Percentiles rank a stretch among this genome's conserved stretches.
Conservation (phyloP, 495 filamentous ascomycete genomes). For the Penicillium macrosclerotiorum region DNA sequence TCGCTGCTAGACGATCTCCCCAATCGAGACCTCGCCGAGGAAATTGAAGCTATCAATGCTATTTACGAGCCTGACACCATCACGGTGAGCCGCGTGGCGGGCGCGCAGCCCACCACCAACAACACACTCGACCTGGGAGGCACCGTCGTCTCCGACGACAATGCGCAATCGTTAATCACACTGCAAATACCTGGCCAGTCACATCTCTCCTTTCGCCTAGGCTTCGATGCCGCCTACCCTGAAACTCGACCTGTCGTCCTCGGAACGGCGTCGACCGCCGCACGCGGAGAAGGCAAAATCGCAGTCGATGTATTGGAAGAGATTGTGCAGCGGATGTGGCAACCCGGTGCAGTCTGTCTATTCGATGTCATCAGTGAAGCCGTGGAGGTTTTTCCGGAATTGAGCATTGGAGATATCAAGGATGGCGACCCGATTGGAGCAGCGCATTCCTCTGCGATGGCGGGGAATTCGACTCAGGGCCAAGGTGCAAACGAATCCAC, state of each 20-base stretch:
- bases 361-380: conserved; percentile 77
- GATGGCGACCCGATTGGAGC: conserved; percentile 6
- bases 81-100: conserved; percentile 36
- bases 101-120: conserved; percentile 38
- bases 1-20: conserved; percentile 23
- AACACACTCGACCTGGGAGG: conserved; percentile 40
- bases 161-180: conserved; percentile 32
- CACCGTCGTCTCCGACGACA: conserved; percentile 12
- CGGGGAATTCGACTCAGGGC: conserved; percentile 11
- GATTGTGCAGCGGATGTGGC: conserved; percentile 62
- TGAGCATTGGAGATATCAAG: conserved; percentile 39
- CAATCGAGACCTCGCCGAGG: conserved; percentile 71
- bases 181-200: conserved; percentile 43
- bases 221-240: conserved; percentile 73
- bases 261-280: conserved; percentile 53
- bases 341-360: conserved; percentile 76
- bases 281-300: conserved; percentile 63
- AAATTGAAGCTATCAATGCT: conserved; percentile 86
- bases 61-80: conserved; percentile 80
- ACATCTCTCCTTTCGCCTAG: conserved; percentile 56
- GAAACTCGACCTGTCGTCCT: conserved; percentile 64
- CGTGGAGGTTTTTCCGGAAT: conserved; percentile 41
- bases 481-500: conserved; percentile 17
- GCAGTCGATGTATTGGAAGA: conserved; percentile 64
- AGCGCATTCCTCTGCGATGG: conserved; percentile 1